phyloP scores from a whole-genome alignment of 306 rosid genomes.

The Vachellia pachyceras region DNA sequence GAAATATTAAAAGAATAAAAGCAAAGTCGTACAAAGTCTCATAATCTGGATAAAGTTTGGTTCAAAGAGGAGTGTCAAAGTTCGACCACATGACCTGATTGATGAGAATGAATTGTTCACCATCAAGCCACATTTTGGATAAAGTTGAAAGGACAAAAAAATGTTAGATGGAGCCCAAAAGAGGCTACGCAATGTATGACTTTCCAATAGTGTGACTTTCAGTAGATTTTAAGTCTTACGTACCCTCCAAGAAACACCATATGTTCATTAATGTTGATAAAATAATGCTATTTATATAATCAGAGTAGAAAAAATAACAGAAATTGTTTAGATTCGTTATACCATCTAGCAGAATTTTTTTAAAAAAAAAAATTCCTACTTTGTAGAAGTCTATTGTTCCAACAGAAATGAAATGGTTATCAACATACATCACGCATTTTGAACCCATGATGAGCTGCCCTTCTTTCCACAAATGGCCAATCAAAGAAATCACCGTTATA shows the following conservation, averaged over 20 bases:
- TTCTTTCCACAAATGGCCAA: slow-evolving; percentile 94
- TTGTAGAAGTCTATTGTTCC: slow-evolving; percentile 28
- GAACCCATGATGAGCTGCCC: slow-evolving; percentile 86
- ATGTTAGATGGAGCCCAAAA: background rate
- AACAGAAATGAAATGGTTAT: slow-evolving; percentile 28
- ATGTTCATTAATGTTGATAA: slow-evolving; percentile 29
- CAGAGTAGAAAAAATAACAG: slow-evolving; percentile 19
- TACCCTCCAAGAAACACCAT: slow-evolving; percentile 8
- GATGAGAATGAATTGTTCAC: too few relatives aligned
- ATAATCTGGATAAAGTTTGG: too few relatives aligned
- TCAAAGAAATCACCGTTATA: slow-evolving; percentile 96
- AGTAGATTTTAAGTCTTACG: background rate
- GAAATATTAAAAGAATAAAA: background rate
- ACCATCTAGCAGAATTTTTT: slow-evolving; percentile 33
- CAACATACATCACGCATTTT: slow-evolving; percentile 86
- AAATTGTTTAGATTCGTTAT: background rate
- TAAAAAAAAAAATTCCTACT: background rate
- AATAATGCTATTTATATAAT: slow-evolving; percentile 22
- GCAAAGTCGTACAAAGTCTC: background rate
- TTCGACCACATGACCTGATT: too few relatives aligned
- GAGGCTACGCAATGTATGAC: background rate
- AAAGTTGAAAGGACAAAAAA: too few relatives aligned
- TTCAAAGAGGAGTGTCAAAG: too few relatives aligned
- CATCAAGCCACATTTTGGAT: too few relatives aligned
- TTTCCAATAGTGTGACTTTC: background rate